A percentile compares a stretch with the other conserved stretches of the same genome.
phyloP scores from a whole-genome alignment of 2,329 filamentous ascomycete genomes.

The Pyrenochaeta sp. region DNA sequence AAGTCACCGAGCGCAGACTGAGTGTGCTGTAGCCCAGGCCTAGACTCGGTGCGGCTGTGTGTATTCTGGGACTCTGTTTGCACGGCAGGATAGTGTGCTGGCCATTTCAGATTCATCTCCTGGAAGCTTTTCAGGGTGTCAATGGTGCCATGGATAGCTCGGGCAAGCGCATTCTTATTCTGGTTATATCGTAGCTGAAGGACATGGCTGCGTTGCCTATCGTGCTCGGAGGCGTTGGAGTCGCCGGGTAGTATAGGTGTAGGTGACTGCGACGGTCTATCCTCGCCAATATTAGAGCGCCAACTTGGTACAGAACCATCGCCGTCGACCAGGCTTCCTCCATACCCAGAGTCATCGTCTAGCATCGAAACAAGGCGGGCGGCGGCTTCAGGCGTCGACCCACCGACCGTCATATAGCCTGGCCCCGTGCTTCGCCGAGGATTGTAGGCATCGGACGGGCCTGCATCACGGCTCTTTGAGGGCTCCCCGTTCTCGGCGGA shows the following conservation, averaged over 20 bases:
- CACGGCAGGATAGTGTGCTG: slow-evolving; percentile 91
- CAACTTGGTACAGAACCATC: slow-evolving; percentile 65
- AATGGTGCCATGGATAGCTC: slow-evolving; percentile 85
- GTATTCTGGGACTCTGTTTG: slow-evolving; percentile 59
- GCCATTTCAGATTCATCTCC: slow-evolving; percentile 90
- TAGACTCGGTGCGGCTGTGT: slow-evolving; percentile 58
- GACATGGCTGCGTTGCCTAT: slow-evolving; percentile 78
- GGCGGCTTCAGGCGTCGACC: slow-evolving; percentile 80
- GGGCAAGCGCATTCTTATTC: slow-evolving; percentile 85
- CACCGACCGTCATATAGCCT: slow-evolving; percentile 88
- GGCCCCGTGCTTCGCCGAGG: slow-evolving; percentile 54
- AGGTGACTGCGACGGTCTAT: slow-evolving; percentile 65
- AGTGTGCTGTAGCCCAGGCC: slow-evolving; percentile 71
- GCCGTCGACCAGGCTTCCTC: slow-evolving; percentile 74
- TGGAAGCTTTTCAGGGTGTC: slow-evolving; percentile 85
- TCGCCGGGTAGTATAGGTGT: slow-evolving; percentile 61
- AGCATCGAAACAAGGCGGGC: slow-evolving; percentile 81
- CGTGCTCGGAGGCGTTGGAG: slow-evolving; percentile 64
- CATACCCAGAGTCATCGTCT: slow-evolving; percentile 91
- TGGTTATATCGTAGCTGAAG: slow-evolving; percentile 95
- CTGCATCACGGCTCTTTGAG: slow-evolving; percentile 37
- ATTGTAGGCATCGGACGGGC: slow-evolving; percentile 32
- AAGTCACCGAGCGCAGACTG: slow-evolving; percentile 66
- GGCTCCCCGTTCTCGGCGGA: slow-evolving; percentile 35
- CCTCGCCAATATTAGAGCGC: slow-evolving; percentile 65